Conservation (phyloP, 2,329 filamentous ascomycete species). For the Amphichorda felina region DNA sequence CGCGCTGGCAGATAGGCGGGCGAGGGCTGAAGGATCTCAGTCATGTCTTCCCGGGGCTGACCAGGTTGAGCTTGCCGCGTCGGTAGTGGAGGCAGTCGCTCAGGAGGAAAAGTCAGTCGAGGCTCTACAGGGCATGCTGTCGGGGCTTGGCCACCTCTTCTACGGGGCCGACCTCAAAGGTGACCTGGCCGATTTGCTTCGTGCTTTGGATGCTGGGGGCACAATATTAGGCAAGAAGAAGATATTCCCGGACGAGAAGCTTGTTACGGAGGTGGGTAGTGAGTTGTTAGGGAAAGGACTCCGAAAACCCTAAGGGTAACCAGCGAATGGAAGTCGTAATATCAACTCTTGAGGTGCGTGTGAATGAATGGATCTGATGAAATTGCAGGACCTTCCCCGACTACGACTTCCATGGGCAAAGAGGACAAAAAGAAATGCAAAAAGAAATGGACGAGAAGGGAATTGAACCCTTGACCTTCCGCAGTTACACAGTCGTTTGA, state of each 20-base stretch:
- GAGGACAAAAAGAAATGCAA: too few species aligned
- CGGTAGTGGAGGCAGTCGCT: slow-evolving; percentile 60
- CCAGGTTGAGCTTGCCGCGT: slow-evolving; percentile 73
- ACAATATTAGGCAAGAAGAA: slow-evolving; percentile 48
- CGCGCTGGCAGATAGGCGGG: slow-evolving; percentile 55
- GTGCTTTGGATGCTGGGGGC: slow-evolving; percentile 61
- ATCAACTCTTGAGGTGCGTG: too few species aligned
- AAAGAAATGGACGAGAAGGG: too few species aligned
- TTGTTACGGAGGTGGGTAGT: slow-evolving; percentile 42
- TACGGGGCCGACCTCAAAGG: slow-evolving; percentile 61
- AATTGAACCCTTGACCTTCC: too few species aligned
- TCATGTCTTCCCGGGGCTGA: slow-evolving; percentile 51
- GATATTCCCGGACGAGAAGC: slow-evolving; percentile 41
- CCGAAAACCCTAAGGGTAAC: slow-evolving; percentile 13
- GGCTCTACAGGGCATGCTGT: slow-evolving; percentile 63
- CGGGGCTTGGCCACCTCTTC: slow-evolving; percentile 64
- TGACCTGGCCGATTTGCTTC: slow-evolving; percentile 68
- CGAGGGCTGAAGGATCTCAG: slow-evolving; percentile 44
- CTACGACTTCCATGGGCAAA: too few species aligned
- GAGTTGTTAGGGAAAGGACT: slow-evolving; percentile 41
- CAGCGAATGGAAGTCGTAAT: background rate
- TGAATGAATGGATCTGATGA: too few species aligned
- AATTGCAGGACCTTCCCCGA: background rate
- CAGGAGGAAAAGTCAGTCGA: slow-evolving; percentile 53
- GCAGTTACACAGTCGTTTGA: too few species aligned